phyloP scores from a whole-genome alignment of 2,329 filamentous ascomycete species.

The Aspergillus proliferans region DNA sequence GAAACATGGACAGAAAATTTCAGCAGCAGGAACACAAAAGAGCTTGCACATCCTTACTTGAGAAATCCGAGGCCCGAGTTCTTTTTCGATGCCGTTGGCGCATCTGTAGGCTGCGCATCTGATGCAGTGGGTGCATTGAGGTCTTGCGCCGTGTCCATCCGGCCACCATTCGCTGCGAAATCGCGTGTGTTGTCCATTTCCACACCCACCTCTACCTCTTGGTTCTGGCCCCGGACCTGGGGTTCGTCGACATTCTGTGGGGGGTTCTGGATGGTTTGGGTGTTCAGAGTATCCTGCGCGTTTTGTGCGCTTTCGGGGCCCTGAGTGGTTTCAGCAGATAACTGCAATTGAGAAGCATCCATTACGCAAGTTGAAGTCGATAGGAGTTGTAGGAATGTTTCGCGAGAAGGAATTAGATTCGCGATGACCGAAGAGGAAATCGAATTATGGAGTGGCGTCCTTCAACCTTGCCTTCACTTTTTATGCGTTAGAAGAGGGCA shows the following conservation, averaged over 20 bases:
- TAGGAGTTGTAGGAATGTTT: too few species aligned
- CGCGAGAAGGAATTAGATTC: too few species aligned
- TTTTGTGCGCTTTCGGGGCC: neutral
- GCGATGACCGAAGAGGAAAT: too few species aligned
- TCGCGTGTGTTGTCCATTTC: neutral
- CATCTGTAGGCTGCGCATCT: conserved; percentile 15
- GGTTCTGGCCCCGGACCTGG: neutral
- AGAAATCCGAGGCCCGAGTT: conserved; percentile 21
- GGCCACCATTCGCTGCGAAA: conserved; percentile 7
- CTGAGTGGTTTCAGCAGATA: conserved; percentile 7
- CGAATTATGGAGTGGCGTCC: too few species aligned
- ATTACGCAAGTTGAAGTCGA: conserved; percentile 4
- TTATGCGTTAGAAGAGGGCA: too few species aligned
- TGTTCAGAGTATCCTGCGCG: conserved; percentile 1
- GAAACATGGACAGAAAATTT: neutral
- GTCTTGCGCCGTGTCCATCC: conserved; percentile 16
- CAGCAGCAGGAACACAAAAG: neutral
- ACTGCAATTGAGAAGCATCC: conserved; percentile 15
- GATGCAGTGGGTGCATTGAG: conserved; percentile 10
- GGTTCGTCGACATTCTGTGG: neutral
- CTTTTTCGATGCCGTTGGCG: conserved; percentile 12
- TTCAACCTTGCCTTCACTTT: too few species aligned
- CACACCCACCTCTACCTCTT: neutral
- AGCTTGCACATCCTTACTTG: conserved; percentile 17
- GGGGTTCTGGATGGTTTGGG: conserved; percentile 6